Percentiles rank a stretch among this genome's conserved stretches.
Conservation (phyloP, 1,284 basidiomycete species). For the Uromyces viciae-fabae region DNA sequence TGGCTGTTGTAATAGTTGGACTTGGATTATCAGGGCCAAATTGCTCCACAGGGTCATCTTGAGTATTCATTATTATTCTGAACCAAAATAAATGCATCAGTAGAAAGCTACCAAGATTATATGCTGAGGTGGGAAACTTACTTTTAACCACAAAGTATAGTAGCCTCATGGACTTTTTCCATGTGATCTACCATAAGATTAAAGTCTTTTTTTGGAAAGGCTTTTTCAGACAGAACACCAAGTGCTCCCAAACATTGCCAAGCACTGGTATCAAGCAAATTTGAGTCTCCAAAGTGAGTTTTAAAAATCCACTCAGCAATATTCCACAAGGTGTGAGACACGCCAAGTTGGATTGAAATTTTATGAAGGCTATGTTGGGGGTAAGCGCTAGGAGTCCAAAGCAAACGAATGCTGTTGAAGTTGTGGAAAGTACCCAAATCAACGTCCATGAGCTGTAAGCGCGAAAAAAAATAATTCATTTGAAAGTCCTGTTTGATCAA, state of each 20-base stretch:
- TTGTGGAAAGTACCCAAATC: background rate
- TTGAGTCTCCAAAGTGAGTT: background rate
- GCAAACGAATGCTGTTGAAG: background rate
- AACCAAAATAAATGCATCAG: background rate
- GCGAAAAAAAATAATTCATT: background rate
- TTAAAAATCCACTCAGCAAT: background rate
- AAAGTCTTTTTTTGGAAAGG: constrained; percentile 8
- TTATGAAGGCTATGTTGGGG: background rate
- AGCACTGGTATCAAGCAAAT: background rate
- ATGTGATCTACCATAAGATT: background rate
- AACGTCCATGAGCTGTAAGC: constrained; percentile 2
- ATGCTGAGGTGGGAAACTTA: background rate
- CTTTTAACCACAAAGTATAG: background rate
- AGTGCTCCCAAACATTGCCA: background rate
- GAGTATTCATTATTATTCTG: background rate
- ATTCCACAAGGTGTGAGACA: constrained; percentile 17
- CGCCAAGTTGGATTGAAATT: constrained; percentile 4
- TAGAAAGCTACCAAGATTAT: background rate
- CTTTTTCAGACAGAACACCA: background rate
- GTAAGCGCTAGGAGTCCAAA: background rate
- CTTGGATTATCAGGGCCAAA: background rate
- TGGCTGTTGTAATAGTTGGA: background rate
- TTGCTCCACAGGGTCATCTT: background rate
- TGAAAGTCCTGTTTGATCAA: background rate
- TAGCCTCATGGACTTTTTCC: constrained; percentile 1